phyloP scores from a whole-genome alignment of 306 rosid genomes.

The Cucurbita argyrosperma region DNA sequence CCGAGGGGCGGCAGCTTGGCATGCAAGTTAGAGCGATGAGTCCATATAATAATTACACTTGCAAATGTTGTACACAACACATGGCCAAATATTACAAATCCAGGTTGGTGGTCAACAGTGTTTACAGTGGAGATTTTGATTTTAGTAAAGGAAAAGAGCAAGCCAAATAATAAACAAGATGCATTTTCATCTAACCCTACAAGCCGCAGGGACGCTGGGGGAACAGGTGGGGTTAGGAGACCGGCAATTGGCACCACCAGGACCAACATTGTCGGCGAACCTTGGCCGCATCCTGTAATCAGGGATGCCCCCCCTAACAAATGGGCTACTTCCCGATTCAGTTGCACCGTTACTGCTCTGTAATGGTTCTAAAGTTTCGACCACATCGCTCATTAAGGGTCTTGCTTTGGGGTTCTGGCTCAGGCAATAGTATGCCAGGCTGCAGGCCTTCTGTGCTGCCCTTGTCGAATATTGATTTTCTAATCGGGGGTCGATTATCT shows the following conservation, averaged over 20 bases:
- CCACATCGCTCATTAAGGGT: slow-evolving; percentile 98
- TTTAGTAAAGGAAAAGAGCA: not conserved
- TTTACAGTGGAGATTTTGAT: not conserved
- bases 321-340: slow-evolving; percentile 40
- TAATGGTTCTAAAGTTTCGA: slow-evolving; percentile 89
- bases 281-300: slow-evolving; percentile 59
- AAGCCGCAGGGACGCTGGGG: slow-evolving; percentile 64
- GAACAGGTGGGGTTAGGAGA: slow-evolving; percentile 85
- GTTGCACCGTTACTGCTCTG: slow-evolving; percentile 54
- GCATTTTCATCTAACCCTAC: slow-evolving; percentile 69
- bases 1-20: no score
- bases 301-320: slow-evolving; percentile 49
- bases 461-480: slow-evolving; percentile 86
- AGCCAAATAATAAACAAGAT: not conserved
- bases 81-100: slow-evolving; percentile 3
- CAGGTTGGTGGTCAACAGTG: not conserved
- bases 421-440: slow-evolving; percentile 94
- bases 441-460: slow-evolving; percentile 99
- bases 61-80: not conserved
- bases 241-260: slow-evolving; percentile 60
- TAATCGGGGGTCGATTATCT: slow-evolving; percentile 84
- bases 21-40: no score
- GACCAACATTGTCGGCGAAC: slow-evolving; percentile 65
- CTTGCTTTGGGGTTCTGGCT: slow-evolving; percentile 99
- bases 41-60: no score